Conservation (phyloP, 75 land plant genomes). For the Picea sitchensis region DNA sequence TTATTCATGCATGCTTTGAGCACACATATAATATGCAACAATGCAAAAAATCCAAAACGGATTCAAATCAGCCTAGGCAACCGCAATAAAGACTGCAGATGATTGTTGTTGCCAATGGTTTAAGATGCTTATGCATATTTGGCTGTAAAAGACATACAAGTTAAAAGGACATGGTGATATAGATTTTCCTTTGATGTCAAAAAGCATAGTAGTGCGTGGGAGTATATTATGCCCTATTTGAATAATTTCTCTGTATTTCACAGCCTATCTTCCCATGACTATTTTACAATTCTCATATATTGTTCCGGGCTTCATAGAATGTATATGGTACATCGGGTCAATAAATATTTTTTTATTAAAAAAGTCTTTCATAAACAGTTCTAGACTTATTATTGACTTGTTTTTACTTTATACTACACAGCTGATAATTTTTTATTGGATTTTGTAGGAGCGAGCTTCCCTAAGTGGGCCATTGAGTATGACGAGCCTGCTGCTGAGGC, state of each 20-base stretch:
- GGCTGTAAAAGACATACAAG: neutral
- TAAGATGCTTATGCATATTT: neutral
- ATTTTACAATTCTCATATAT: neutral
- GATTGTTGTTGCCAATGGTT: neutral
- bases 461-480: conserved; percentile 99
- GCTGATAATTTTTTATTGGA: neutral
- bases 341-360: neutral
- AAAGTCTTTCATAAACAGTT: neutral
- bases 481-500: conserved; percentile 94
- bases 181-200: too few relatives aligned
- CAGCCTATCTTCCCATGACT: neutral
- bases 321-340: neutral
- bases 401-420: neutral
- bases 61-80: too few relatives aligned
- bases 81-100: neutral
- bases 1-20: neutral
- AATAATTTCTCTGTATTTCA: neutral
- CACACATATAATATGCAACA: neutral
- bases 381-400: neutral
- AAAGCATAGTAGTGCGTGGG: too few relatives aligned
- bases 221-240: too few relatives aligned
- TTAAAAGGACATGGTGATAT: neutral
- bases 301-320: neutral
- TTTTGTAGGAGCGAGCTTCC: conserved; percentile 50
- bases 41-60: too few relatives aligned